Evolutionary conservation across 441 rosid genomes (phyloP).

Genomic region (Bocquillonia castaneifolia): DNA sequence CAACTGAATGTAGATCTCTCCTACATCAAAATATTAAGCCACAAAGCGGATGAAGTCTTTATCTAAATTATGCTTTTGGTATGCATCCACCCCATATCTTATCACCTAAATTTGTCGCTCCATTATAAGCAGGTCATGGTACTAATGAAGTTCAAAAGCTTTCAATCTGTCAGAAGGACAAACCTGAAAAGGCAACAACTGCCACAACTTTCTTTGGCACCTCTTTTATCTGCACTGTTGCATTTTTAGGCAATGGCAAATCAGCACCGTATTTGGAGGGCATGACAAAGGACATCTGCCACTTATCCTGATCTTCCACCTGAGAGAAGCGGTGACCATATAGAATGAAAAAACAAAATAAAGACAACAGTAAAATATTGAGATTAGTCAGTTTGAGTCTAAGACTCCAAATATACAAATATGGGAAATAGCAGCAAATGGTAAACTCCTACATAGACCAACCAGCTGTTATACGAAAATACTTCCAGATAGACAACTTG

Average conservation of each 20-base stretch:
- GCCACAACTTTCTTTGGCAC: slow-evolving; percentile 72
- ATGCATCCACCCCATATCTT: neutral
- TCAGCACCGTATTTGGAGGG: slow-evolving; percentile 76
- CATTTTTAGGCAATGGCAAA: slow-evolving; percentile 72
- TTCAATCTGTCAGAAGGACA: slow-evolving; percentile 16
- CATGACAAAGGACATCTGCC: slow-evolving; percentile 93
- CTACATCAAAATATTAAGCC: neutral
- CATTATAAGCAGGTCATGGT: neutral
- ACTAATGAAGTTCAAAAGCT: neutral
- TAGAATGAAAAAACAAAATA: slow-evolving; percentile 1
- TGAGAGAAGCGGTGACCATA: slow-evolving; percentile 23
- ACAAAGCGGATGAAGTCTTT: neutral
- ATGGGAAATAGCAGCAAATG: too few species aligned
- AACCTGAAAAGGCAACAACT: slow-evolving; percentile 81
- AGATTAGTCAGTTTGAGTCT: neutral
- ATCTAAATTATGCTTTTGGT: neutral
- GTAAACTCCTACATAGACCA: neutral
- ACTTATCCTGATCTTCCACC: slow-evolving; percentile 55
- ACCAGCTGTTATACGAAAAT: neutral
- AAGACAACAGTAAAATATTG: neutral
- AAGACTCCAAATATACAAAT: neutral
- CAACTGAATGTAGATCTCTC: neutral
- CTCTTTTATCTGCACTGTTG: slow-evolving; percentile 58
- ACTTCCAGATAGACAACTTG: too few species aligned
- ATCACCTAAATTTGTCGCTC: neutral